Evolutionary conservation across 2,329 filamentous ascomycete species (phyloP), one percentile per base, ranked within the genome.

Genomic region (Colletotrichum eleusines): DNA sequence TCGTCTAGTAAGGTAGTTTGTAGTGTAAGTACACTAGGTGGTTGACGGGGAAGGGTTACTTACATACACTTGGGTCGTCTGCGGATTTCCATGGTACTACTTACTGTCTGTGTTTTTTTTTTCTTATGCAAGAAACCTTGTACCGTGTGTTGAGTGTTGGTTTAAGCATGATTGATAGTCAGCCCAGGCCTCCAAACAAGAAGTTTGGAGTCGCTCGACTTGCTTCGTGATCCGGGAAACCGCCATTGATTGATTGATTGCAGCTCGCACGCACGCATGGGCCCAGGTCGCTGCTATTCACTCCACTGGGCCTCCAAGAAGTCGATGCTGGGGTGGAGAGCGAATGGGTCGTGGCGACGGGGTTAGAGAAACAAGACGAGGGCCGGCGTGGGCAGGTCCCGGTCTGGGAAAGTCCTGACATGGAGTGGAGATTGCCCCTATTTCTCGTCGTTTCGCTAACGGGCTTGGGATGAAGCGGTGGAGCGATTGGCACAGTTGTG

Each of bases 341-440:
- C 4, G 54, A 42, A 40, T 7, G 23, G 54, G 14, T 40, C 38
- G 38, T 14, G 20, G 33, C 16, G 12, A 42, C 40, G 31, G 31
- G 54, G 20, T 33, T 54, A 31, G 55, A 28, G 44, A 50, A 59
- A 53, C 38, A 40, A 44, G 35, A 63, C 28, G 48, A 35, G 50
- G 23, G 35, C 51, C 64, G 68, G 68, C 64, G 64, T 62, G 58
- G 64, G 64, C 51, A 59, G 23, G 64, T 63, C 58, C 64, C 69
- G 69, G 69, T 63, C 64, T 71, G 59, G 55, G 69, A 68, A 71
- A 58, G 8, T 54, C 57, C 55, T 62, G 57, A 53, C 63, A 31
- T 66, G 40, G 69, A 54, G 60, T 69, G 69, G 69, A 71, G 69
- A 71, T 71, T 71, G 59, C 69, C 69, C 69, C 69, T 69, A 71